phyloP scores from a whole-genome alignment of 2,329 filamentous ascomycete genomes.

The Pseudonectria foliicola region DNA sequence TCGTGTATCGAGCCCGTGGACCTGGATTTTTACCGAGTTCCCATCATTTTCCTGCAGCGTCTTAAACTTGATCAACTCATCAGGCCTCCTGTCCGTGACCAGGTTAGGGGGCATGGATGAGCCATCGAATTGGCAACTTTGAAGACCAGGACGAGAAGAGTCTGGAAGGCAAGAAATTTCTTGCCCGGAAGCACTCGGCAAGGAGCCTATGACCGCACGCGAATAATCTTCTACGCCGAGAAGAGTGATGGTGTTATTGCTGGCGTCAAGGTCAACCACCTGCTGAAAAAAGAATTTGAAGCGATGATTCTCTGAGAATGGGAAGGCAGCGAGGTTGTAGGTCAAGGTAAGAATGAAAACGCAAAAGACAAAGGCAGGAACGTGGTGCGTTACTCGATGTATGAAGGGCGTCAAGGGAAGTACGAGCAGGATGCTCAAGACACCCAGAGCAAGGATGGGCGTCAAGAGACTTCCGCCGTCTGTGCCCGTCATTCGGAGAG shows the following conservation, averaged over 20 bases:
- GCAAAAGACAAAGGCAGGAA: constrained; percentile 69
- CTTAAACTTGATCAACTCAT: constrained; percentile 56
- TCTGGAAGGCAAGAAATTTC: constrained; percentile 44
- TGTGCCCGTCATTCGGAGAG: constrained; percentile 71
- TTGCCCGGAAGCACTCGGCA: constrained; percentile 66
- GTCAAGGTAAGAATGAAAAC: constrained; percentile 69
- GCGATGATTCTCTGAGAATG: constrained; percentile 71
- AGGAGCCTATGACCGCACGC: constrained; percentile 53
- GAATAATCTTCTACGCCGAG: constrained; percentile 63
- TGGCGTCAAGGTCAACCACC: constrained; percentile 66
- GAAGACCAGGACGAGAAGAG: constrained; percentile 39
- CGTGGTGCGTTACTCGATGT: constrained; percentile 75
- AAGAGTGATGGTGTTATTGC: constrained; percentile 62
- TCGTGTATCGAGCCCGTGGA: constrained; percentile 69
- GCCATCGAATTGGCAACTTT: constrained; percentile 64
- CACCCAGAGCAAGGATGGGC: constrained; percentile 64
- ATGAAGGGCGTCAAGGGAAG: constrained; percentile 76
- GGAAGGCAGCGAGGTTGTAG: constrained; percentile 83
- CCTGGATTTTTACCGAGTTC: constrained; percentile 52
- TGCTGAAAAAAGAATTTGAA: constrained; percentile 88
- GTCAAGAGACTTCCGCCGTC: constrained; percentile 70
- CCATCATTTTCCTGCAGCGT: constrained; percentile 24
- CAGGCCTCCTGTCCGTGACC: constrained; percentile 35
- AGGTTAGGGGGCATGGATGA: constrained; percentile 54
- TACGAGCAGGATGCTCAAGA: constrained; percentile 63